Base-by-base conservation (phyloP, 805 yeast genomes). In the Candida fluviatilis region DNA sequence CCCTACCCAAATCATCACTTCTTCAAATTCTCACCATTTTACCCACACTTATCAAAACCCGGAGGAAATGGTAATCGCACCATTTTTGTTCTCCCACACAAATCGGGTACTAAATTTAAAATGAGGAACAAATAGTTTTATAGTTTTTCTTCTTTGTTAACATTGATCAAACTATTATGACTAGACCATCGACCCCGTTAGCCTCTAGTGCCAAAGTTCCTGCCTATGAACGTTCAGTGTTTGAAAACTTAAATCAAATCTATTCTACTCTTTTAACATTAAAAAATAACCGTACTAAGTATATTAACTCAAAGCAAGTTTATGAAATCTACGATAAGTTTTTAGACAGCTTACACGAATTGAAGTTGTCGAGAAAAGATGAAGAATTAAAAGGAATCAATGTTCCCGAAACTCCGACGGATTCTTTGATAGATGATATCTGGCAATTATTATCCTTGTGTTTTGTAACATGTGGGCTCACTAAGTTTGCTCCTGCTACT, bases 401-500 rank as follows among this genome's bases (percentile, higher is more conserved):
- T 27, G 48, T 66, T 36, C 50, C 45, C 19, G 77, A 78, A 34
- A 75, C 73, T 44, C 57, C 61, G 43, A 87, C 85, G 12, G 96
- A 90, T 53, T 68, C 78, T 7, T 72, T 85, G 8, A 69, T 87
- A 31, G 97, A 90, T 58, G 97, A 90, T 52, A 86, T 85, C 16
- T 88, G 91, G 71, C 96, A 91, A 59, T 64, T 93, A 34, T 64
- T 91, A 32, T 84, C 95, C 11, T 70, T 93, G 36, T 84, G 93
- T 48, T 87, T 90, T 60, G 77, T 91, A 53, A 87, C 98, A 2
- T 93, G 95, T 42, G 99, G 99, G 2, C 69, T 88, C 50, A 84
- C 84, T 34, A 82, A 88, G 49, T 76, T 88, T 25, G 95, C 96
- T 1, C 96, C 98, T 1, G 96, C 97, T 4, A 86, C 96, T 1